Conservation (phyloP, 257 asterid genomes). For the Cordia subcordata region DNA sequence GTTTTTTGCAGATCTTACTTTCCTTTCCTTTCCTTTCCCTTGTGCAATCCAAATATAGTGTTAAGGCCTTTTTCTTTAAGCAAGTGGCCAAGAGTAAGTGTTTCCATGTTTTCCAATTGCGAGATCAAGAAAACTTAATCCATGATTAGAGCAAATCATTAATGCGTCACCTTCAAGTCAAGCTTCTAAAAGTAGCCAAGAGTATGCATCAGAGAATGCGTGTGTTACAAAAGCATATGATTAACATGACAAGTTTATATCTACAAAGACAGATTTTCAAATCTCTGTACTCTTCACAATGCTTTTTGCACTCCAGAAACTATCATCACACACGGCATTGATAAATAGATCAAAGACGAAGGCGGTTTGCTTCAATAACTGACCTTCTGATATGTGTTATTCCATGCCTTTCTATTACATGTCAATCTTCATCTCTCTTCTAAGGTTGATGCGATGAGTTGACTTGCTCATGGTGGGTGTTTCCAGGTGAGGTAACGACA, state of each 20-base stretch:
- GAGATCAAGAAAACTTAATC: too few relatives aligned
- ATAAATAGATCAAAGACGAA: not conserved
- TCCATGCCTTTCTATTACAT: not conserved
- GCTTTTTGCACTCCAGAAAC: not conserved
- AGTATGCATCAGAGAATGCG: not conserved
- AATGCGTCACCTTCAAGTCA: not conserved
- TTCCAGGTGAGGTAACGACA: constrained; percentile 51
- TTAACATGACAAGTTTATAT: not conserved
- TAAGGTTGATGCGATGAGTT: constrained; percentile 57
- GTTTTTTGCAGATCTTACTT: too few relatives aligned
- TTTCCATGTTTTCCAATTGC: too few relatives aligned
- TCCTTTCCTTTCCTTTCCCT: too few relatives aligned
- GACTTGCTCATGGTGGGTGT: constrained; percentile 50
- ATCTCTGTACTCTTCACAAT: not conserved
- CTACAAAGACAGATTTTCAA: not conserved
- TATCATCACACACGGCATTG: not conserved
- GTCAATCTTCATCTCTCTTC: not conserved
- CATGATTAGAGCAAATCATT: too few relatives aligned
- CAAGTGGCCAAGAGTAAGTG: too few relatives aligned
- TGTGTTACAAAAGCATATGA: not conserved
- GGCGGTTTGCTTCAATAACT: not conserved
- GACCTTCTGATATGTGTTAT: not conserved
- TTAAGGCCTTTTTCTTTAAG: too few relatives aligned
- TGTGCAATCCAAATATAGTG: too few relatives aligned
- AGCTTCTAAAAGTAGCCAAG: not conserved